These are phyloP conservation scores for Cichorium intybus DNA, from an alignment of 140 eudicot species.

Conservation along the genomic window DNA sequence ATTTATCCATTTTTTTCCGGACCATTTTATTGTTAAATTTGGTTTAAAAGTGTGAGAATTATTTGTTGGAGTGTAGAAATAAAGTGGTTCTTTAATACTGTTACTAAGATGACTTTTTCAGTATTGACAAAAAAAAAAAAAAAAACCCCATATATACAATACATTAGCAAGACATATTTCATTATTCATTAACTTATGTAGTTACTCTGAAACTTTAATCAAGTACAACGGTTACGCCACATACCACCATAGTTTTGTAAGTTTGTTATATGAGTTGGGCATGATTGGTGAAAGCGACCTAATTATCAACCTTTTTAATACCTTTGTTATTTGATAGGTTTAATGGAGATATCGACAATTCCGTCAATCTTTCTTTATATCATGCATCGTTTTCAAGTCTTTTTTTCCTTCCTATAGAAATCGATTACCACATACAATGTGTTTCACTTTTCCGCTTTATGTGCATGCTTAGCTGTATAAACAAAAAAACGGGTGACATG, in stretches of 20 bases:
- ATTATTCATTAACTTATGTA: too few species aligned
- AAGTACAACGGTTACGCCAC: not conserved
- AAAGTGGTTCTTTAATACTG: too few species aligned
- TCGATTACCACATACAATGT: constrained; percentile 1
- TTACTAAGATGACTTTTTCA: too few species aligned
- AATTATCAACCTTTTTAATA: not conserved
- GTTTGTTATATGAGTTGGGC: not conserved
- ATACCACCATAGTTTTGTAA: not conserved
- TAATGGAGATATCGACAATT: not conserved
- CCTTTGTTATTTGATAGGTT: not conserved
- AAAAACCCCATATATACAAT: too few species aligned
- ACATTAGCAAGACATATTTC: too few species aligned
- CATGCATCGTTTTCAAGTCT: not conserved
- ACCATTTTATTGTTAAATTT: too few species aligned
- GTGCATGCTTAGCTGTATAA: constrained; percentile 2
- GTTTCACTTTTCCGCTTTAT: constrained; percentile 1
- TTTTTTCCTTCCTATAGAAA: not conserved
- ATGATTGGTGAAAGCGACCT: not conserved
- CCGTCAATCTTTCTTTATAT: not conserved
- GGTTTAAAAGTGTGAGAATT: too few species aligned
- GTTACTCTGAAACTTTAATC: not conserved
- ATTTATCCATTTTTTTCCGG: too few species aligned
- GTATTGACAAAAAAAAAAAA: too few species aligned
- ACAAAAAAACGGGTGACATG: not conserved
- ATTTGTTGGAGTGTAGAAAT: too few species aligned